phyloP scores from a whole-genome alignment of 495 filamentous ascomycete genomes.

The Mycothermus thermophilus region DNA sequence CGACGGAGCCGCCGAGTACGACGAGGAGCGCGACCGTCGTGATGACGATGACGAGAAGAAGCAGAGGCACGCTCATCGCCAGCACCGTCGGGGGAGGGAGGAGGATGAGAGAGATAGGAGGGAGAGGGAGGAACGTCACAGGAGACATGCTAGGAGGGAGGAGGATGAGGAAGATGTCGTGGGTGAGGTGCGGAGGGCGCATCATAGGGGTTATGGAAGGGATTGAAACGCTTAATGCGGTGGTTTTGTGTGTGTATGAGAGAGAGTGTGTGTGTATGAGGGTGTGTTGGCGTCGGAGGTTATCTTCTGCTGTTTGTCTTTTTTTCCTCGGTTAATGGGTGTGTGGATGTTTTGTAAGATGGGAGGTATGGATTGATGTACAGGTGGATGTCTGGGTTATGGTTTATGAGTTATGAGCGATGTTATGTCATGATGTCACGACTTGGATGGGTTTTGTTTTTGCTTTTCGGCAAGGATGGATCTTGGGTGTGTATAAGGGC shows the following conservation, averaged over 20 bases:
- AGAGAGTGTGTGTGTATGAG: not conserved
- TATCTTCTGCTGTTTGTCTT: not conserved
- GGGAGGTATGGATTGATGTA: no score
- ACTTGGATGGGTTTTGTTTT: no score
- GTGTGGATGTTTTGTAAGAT: no score
- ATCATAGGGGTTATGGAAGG: conserved; percentile 1
- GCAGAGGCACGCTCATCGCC: conserved; percentile 7
- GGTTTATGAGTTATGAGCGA: no score
- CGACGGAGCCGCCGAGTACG: conserved; percentile 13
- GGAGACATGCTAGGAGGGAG: conserved; percentile 10
- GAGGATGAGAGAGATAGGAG: conserved; percentile 6
- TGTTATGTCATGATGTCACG: no score
- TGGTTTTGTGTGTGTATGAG: not conserved
- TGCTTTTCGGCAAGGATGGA: no score
- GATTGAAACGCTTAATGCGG: not conserved
- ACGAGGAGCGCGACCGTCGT: conserved; percentile 8
- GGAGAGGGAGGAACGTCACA: conserved; percentile 1
- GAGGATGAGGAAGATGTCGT: conserved; percentile 5
- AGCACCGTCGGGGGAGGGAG: conserved; percentile 11
- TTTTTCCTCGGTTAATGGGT: no score
- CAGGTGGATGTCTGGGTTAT: no score
- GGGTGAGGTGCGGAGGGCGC: not conserved
- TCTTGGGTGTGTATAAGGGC: no score
- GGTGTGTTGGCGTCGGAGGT: conserved; percentile 1
- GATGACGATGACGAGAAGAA: conserved; percentile 3